A percentile compares a stretch with the other conserved stretches of the same genome.
phyloP scores from a whole-genome alignment of 768 basidiomycete genomes.

The Auricularia sp. region DNA sequence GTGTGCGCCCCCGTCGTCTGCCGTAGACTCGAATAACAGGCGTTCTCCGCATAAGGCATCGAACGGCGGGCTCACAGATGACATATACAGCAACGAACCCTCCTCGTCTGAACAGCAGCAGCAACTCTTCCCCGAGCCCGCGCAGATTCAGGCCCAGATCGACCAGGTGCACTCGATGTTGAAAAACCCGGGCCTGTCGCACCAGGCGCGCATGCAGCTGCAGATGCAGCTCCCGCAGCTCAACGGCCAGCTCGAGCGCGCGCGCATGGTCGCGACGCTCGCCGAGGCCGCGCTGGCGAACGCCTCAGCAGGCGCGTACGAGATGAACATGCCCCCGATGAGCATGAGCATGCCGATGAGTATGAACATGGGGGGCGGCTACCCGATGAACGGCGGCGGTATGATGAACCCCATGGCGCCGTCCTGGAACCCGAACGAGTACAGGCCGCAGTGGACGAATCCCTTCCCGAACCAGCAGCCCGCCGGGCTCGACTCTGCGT shows the following conservation, averaged over 20 bases:
- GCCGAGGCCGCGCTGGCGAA: slow-evolving; percentile 1
- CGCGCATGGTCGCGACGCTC: slow-evolving; percentile 57
- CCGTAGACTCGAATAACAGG: slow-evolving; percentile 2
- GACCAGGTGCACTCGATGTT: slow-evolving; percentile 70
- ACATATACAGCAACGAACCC: not conserved
- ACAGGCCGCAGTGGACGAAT: slow-evolving; percentile 38
- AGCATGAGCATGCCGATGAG: slow-evolving; percentile 9
- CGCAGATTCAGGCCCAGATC: slow-evolving; percentile 78
- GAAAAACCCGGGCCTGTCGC: slow-evolving; percentile 65
- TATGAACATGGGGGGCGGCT: slow-evolving; percentile 1
- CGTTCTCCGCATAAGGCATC: not conserved
- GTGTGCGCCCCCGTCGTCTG: slow-evolving; percentile 9
- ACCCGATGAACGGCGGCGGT: too few relatives aligned
- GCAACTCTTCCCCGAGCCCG: slow-evolving; percentile 69
- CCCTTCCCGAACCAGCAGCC: slow-evolving; percentile 56
- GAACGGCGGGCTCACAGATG: not conserved
- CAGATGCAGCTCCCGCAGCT: slow-evolving; percentile 77
- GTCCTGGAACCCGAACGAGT: slow-evolving; percentile 23
- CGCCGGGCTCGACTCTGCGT: slow-evolving; percentile 69
- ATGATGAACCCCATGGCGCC: slow-evolving; percentile 1
- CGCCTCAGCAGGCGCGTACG: slow-evolving; percentile 9
- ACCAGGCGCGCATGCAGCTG: slow-evolving; percentile 64
- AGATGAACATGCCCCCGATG: slow-evolving; percentile 10
- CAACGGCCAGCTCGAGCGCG: slow-evolving; percentile 70
- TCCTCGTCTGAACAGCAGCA: slow-evolving; percentile 22